These are phyloP conservation scores for Sporothrix phasma DNA, from an alignment of 2,329 filamentous ascomycete genomes.

Conservation along the genomic window DNA sequence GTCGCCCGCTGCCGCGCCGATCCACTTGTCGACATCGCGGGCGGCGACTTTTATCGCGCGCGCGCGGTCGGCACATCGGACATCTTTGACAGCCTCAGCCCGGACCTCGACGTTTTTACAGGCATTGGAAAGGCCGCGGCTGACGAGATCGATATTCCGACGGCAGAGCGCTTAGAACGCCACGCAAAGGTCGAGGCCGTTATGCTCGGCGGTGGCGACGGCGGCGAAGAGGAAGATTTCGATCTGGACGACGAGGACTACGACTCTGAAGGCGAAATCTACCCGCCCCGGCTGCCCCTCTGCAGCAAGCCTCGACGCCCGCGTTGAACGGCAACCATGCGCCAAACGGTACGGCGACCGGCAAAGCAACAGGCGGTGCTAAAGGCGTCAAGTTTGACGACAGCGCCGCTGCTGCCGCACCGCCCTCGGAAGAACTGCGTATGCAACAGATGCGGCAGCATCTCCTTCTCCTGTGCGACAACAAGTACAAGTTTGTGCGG, in stretches of 20 bases:
- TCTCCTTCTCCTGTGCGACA: conserved; percentile 60
- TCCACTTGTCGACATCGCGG: conserved; percentile 36
- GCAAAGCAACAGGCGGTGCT: conserved; percentile 17
- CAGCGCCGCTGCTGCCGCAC: conserved; percentile 17
- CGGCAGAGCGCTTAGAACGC: conserved; percentile 38
- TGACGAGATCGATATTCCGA: conserved; percentile 36
- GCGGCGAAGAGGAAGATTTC: conserved; percentile 28
- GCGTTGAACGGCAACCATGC: neutral
- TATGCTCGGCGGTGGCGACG: conserved; percentile 22
- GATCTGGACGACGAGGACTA: conserved; percentile 22
- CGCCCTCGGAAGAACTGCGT: conserved; percentile 31
- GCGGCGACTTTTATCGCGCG: conserved; percentile 25
- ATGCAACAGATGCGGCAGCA: conserved; percentile 59
- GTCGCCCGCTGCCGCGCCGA: conserved; percentile 57
- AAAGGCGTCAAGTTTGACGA: conserved; percentile 44
- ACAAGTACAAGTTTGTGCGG: conserved; percentile 57
- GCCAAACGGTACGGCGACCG: conserved; percentile 12
- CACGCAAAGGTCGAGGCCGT: conserved; percentile 21
- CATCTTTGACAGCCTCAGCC: conserved; percentile 44
- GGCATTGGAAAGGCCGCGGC: conserved; percentile 48
- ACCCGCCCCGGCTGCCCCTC: neutral
- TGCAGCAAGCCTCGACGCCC: neutral
- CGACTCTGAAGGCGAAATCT: conserved; percentile 23
- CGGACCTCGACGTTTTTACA: conserved; percentile 41
- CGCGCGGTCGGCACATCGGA: conserved; percentile 43